These are phyloP conservation scores for Neurospora intermedia DNA, from an alignment of 495 filamentous ascomycete species.

Conservation along the genomic window DNA sequence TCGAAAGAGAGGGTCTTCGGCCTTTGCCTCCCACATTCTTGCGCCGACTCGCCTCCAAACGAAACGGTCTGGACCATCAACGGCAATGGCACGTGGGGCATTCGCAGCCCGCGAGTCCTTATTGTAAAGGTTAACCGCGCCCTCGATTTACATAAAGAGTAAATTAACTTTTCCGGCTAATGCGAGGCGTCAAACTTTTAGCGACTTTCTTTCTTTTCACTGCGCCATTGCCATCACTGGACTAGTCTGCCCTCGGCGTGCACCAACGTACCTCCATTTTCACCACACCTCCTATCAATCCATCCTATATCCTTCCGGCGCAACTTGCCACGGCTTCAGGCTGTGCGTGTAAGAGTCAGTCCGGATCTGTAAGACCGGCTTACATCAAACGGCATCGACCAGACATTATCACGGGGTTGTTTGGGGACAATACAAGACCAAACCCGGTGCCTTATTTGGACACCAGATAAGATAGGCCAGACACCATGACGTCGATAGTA, in stretches of 20 bases:
- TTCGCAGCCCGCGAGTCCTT: neutral
- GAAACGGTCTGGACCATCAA: neutral
- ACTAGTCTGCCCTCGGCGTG: neutral
- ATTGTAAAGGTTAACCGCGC: neutral
- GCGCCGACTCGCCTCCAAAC: neutral
- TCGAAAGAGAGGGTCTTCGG: neutral
- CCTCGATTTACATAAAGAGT: neutral
- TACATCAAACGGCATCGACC: neutral
- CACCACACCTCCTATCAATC: neutral
- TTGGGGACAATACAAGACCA: neutral
- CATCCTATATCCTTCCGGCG: neutral
- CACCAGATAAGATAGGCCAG: conserved; percentile 8
- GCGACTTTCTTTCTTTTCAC: neutral
- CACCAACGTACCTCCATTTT: neutral
- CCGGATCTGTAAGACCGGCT: neutral
- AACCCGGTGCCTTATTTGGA: neutral
- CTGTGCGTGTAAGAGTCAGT: neutral
- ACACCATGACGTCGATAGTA: conserved; percentile 38
- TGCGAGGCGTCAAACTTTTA: neutral
- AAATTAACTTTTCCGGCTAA: neutral
- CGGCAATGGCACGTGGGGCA: neutral
- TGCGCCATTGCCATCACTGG: neutral
- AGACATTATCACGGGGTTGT: neutral
- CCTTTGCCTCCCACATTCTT: neutral
- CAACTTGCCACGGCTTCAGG: neutral